These are phyloP conservation scores for Euphorbia celastroides DNA, from an alignment of 441 rosid genomes.

Conservation along the genomic window DNA sequence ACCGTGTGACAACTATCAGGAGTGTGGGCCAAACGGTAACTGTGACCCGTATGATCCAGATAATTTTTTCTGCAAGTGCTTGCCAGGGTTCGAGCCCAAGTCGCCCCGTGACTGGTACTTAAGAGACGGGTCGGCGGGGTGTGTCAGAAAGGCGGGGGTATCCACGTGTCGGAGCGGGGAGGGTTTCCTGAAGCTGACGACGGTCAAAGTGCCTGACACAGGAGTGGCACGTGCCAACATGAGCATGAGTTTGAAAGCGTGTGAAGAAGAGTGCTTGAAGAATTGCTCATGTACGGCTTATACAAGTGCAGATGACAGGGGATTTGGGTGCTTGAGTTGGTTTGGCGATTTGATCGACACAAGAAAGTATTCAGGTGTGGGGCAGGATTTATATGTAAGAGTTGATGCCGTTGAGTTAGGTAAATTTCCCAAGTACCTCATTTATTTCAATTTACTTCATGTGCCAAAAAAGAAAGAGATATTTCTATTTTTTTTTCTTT, in stretches of 20 bases:
- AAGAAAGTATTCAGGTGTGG: slow-evolving; percentile 17
- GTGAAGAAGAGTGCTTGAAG: slow-evolving; percentile 42
- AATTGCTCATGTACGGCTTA: slow-evolving; percentile 66
- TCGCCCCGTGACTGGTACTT: too few relatives aligned
- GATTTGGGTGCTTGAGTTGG: slow-evolving; percentile 66
- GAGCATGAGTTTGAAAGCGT: slow-evolving; percentile 43
- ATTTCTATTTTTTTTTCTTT: too few relatives aligned
- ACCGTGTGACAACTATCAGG: slow-evolving; percentile 44
- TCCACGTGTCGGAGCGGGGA: slow-evolving; percentile 46
- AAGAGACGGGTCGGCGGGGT: slow-evolving; percentile 51
- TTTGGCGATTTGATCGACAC: slow-evolving; percentile 48
- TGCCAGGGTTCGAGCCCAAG: slow-evolving; percentile 64
- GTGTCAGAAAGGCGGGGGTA: slow-evolving; percentile 26
- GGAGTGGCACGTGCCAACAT: slow-evolving; percentile 33
- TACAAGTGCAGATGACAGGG: slow-evolving; percentile 44
- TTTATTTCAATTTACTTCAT: too few relatives aligned
- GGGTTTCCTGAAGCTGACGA: slow-evolving; percentile 52
- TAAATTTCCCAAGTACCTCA: too few relatives aligned
- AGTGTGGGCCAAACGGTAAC: slow-evolving; percentile 51
- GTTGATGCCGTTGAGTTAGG: slow-evolving; percentile 27
- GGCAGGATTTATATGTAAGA: slow-evolving; percentile 21
- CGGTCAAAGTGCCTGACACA: slow-evolving; percentile 56
- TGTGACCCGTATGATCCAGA: slow-evolving; percentile 38
- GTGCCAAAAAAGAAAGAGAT: too few relatives aligned
- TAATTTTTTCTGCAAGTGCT: slow-evolving; percentile 45